Percentiles rank a stretch among this genome's conserved stretches.
These are phyloP conservation scores for Myxozyma sirexii DNA, from an alignment of 805 yeast species.

Conservation along the genomic window DNA sequence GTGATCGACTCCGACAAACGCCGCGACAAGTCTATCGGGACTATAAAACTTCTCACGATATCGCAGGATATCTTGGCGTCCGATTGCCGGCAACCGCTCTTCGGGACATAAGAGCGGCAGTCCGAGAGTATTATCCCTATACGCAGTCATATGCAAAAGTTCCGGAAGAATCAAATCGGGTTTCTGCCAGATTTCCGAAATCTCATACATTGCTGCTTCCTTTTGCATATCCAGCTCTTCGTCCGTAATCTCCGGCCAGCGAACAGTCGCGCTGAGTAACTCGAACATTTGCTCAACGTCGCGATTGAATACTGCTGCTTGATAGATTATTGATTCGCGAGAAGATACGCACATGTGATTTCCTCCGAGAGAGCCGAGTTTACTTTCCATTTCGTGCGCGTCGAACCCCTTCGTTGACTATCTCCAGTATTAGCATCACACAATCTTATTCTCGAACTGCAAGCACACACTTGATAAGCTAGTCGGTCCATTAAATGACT, in stretches of 20 bases:
- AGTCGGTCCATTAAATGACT: constrained; percentile 84
- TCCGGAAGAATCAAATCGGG: constrained; percentile 89
- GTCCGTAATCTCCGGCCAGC: constrained; percentile 65
- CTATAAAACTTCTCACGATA: constrained; percentile 69
- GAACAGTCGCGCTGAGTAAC: constrained; percentile 74
- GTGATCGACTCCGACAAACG: constrained; percentile 83
- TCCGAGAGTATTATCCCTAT: constrained; percentile 71
- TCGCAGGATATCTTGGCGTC: constrained; percentile 54
- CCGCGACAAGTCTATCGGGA: constrained; percentile 81
- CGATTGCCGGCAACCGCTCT: constrained; percentile 62
- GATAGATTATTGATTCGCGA: constrained; percentile 89
- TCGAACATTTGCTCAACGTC: constrained; percentile 81
- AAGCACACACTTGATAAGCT: constrained; percentile 54
- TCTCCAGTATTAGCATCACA: not conserved
- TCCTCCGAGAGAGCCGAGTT: constrained; percentile 82
- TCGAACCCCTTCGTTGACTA: constrained; percentile 43
- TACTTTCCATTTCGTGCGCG: constrained; percentile 72
- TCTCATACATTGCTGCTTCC: constrained; percentile 75
- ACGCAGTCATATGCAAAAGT: constrained; percentile 84
- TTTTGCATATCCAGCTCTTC: constrained; percentile 76
- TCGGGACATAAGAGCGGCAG: constrained; percentile 81
- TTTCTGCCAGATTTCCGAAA: constrained; percentile 76
- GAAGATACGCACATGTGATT: constrained; percentile 92
- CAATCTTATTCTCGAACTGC: not conserved
- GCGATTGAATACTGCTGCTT: constrained; percentile 87